These are phyloP conservation scores for Teunomyces tritomae DNA, from an alignment of 805 yeast species.

Conservation along the genomic window DNA sequence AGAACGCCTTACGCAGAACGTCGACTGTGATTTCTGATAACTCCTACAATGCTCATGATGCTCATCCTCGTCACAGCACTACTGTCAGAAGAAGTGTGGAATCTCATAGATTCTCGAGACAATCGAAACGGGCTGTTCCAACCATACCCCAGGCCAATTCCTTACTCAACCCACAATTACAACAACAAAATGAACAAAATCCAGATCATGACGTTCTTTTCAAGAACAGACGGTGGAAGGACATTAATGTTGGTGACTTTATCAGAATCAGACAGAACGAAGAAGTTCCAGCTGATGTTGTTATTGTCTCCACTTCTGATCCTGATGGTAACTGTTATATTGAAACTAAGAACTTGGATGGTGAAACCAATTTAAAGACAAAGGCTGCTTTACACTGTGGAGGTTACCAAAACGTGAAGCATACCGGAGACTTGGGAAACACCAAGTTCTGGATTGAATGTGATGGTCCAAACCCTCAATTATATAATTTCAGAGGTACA, in stretches of 20 bases:
- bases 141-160: constrained; percentile 15
- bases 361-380: constrained; percentile 47
- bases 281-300: constrained; percentile 75
- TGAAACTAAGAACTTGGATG: constrained; percentile 81
- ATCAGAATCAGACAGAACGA: constrained; percentile 69
- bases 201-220: constrained; percentile 5
- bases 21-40: constrained; percentile 38
- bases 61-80: constrained; percentile 5
- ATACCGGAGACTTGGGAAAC: constrained; percentile 57
- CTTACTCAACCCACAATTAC: constrained; percentile 20
- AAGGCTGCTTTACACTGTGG: constrained; percentile 57
- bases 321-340: constrained; percentile 68
- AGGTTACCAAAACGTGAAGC: constrained; percentile 42
- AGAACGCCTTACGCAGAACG: constrained; percentile 31
- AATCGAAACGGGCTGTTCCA: constrained; percentile 1
- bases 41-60: constrained; percentile 14
- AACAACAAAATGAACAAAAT: constrained; percentile 7
- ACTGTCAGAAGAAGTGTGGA: constrained; percentile 1
- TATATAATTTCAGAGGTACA: constrained; percentile 68
- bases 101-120: constrained; percentile 2
- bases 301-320: constrained; percentile 64
- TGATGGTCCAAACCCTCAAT: constrained; percentile 67
- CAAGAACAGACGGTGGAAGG: constrained; percentile 54
- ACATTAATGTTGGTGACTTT: constrained; percentile 69
- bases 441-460: constrained; percentile 62